Conservation (phyloP, 164 flowering plant genomes). For the Euptelea pleiosperma region DNA sequence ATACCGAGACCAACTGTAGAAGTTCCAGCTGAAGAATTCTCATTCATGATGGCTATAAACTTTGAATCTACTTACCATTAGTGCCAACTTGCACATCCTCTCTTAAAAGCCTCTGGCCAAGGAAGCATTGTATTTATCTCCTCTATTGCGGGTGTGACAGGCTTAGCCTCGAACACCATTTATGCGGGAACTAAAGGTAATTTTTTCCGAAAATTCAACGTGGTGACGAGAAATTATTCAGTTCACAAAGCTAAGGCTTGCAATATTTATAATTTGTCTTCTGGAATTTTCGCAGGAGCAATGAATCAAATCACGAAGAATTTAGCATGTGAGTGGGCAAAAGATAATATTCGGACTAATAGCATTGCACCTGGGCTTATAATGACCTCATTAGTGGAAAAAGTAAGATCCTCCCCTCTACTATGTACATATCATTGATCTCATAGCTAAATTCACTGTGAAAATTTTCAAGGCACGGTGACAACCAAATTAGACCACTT, state of each 20-base stretch:
- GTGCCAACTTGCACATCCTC: conserved; percentile 7
- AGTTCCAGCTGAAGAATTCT: conserved; percentile 6
- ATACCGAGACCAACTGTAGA: neutral
- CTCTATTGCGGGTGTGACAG: conserved; percentile 1
- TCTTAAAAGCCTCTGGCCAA: conserved; percentile 6
- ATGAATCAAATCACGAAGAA: neutral
- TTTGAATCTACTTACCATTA: conserved; percentile 8
- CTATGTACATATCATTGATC: too few relatives aligned
- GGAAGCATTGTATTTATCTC: conserved; percentile 12
- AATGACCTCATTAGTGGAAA: neutral
- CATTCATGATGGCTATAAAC: conserved; percentile 4
- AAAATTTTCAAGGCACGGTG: too few relatives aligned
- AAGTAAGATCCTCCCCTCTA: too few relatives aligned
- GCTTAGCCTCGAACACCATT: neutral
- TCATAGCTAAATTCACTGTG: too few relatives aligned
- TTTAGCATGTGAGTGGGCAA: conserved; percentile 1
- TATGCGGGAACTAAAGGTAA: conserved; percentile 10
- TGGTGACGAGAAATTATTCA: neutral
- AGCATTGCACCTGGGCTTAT: neutral
- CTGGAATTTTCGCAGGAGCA: too few relatives aligned
- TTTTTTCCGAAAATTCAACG: neutral
- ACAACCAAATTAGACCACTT: too few relatives aligned
- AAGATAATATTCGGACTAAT: conserved; percentile 1
- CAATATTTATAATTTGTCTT: too few relatives aligned
- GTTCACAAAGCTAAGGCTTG: neutral